phyloP scores from a whole-genome alignment of 768 basidiomycete species.

The Crassisporium funariophilum region DNA sequence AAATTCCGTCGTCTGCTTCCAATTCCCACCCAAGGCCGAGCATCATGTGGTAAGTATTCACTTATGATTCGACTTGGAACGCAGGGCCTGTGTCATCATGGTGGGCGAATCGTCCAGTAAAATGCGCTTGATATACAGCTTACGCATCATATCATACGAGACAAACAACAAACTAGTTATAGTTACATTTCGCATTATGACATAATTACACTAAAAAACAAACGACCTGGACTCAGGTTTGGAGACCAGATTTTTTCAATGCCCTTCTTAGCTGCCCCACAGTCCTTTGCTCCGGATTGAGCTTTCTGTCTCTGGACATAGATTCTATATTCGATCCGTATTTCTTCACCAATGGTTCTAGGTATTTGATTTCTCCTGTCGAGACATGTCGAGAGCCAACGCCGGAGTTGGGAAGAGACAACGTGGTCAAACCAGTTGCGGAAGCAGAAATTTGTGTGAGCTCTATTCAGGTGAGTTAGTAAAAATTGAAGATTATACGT shows the following conservation, averaged over 20 bases:
- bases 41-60: slow-evolving; percentile 6
- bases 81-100: too few species aligned
- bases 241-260: slow-evolving; percentile 56
- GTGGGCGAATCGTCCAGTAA: too few species aligned
- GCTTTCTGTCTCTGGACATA: slow-evolving; percentile 79
- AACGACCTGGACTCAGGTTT: too few species aligned
- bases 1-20: slow-evolving; percentile 19
- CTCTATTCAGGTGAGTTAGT: slow-evolving; percentile 43
- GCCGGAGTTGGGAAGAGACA: slow-evolving; percentile 40
- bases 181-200: too few species aligned
- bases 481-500: slow-evolving; percentile 15
- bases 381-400: slow-evolving; percentile 65
- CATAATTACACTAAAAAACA: too few species aligned
- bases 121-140: too few species aligned
- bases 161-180: too few species aligned
- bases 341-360: slow-evolving; percentile 64
- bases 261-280: slow-evolving; percentile 73
- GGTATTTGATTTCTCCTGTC: slow-evolving; percentile 64
- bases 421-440: slow-evolving; percentile 34
- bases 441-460: slow-evolving; percentile 63
- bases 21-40: slow-evolving; percentile 18
- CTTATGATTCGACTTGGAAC: not conserved
- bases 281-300: slow-evolving; percentile 86
- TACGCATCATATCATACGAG: too few species aligned
- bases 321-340: slow-evolving; percentile 70